Evolutionary conservation across 2,329 filamentous ascomycete genomes (phyloP).

Genomic region (Samsoniella hepiali): DNA sequence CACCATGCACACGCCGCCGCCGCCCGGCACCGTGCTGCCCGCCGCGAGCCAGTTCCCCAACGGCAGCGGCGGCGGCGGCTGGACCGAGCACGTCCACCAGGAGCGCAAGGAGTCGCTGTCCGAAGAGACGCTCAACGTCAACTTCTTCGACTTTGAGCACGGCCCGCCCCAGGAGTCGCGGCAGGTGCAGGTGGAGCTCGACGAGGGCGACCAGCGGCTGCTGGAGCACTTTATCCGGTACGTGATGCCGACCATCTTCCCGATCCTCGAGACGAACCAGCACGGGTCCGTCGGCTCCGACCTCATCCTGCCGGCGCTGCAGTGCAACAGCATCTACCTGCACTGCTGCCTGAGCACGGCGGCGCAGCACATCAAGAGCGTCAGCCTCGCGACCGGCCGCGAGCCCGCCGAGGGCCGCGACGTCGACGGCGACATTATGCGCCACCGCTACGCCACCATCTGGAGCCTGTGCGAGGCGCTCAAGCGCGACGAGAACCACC

Average conservation of each 20-base stretch:
- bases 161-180: constrained; percentile 59
- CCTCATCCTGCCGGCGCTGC: constrained; percentile 80
- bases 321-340: constrained; percentile 88
- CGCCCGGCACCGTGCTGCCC: constrained; percentile 63
- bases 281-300: constrained; percentile 77
- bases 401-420: constrained; percentile 59
- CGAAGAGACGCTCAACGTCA: constrained; percentile 66
- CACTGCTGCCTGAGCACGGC: constrained; percentile 95
- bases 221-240: constrained; percentile 88
- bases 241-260: constrained; percentile 86
- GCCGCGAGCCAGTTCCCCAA: constrained; percentile 52
- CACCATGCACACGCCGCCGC: constrained; percentile 79
- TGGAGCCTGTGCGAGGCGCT: constrained; percentile 80
- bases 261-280: constrained; percentile 85
- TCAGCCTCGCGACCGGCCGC: constrained; percentile 50
- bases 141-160: constrained; percentile 80
- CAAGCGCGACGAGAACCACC: constrained; percentile 74
- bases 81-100: constrained; percentile 40
- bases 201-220: constrained; percentile 81
- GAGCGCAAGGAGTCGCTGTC: constrained; percentile 60
- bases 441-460: constrained; percentile 85
- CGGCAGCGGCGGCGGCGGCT: constrained; percentile 69
- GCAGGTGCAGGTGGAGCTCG: constrained; percentile 74
- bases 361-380: constrained; percentile 85
- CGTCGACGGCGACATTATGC: constrained; percentile 75